phyloP scores from a whole-genome alignment of 2,329 filamentous ascomycete species.

The Colletotrichum lentis region DNA sequence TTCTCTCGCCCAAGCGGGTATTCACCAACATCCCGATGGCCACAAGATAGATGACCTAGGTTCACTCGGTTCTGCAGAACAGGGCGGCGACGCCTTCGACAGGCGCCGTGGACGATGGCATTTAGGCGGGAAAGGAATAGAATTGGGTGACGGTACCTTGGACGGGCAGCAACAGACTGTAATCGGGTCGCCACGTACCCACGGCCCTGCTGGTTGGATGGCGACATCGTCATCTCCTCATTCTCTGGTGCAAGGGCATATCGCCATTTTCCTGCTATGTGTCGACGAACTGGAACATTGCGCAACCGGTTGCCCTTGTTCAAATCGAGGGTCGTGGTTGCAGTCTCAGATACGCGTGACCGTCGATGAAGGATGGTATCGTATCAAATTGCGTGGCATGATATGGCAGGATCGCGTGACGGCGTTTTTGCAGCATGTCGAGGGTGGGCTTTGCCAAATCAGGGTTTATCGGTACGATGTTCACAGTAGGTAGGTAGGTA shows the following conservation, averaged over 20 bases:
- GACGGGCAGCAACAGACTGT: constrained; percentile 6
- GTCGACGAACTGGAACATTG: constrained; percentile 30
- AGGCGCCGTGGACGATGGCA: not conserved
- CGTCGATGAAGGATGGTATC: constrained; percentile 17
- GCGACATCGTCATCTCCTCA: constrained; percentile 31
- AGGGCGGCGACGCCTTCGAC: not conserved
- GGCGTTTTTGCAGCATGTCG: not conserved
- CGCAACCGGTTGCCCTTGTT: constrained; percentile 10
- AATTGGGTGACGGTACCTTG: constrained; percentile 20
- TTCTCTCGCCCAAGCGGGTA: constrained; percentile 17
- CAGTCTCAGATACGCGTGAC: constrained; percentile 34
- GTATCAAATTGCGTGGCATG: constrained; percentile 27
- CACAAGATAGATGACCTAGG: constrained; percentile 5
- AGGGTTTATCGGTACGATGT: not conserved
- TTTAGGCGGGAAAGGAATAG: not conserved
- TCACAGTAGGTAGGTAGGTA: not conserved
- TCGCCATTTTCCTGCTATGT: constrained; percentile 32
- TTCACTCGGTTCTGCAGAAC: constrained; percentile 4
- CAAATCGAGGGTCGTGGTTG: constrained; percentile 15
- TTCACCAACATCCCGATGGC: constrained; percentile 6
- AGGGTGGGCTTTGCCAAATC: not conserved
- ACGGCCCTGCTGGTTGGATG: constrained; percentile 26
- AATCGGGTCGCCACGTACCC: constrained; percentile 23
- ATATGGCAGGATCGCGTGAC: constrained; percentile 7
- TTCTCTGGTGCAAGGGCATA: constrained; percentile 23